phyloP scores from a whole-genome alignment of 2,329 filamentous ascomycete species.

The Nemania diffusa region DNA sequence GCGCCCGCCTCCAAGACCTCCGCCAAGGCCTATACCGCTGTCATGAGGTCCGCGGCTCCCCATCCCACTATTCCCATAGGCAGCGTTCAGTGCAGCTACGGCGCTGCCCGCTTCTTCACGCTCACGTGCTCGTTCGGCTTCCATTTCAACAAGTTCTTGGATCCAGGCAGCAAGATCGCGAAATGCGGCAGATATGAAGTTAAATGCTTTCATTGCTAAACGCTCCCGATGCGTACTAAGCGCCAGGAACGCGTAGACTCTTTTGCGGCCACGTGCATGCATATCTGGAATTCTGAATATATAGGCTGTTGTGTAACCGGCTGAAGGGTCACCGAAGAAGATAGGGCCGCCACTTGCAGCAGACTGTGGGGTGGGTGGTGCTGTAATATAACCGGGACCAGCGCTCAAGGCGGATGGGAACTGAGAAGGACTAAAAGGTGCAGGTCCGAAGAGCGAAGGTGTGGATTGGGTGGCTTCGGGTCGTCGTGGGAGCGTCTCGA shows the following conservation, averaged over 20 bases:
- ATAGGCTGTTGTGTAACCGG: constrained; percentile 76
- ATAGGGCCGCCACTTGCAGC: constrained; percentile 72
- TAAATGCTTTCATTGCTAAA: constrained; percentile 73
- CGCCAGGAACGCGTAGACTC: constrained; percentile 75
- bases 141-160: constrained; percentile 70
- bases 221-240: constrained; percentile 73
- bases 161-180: constrained; percentile 74
- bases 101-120: constrained; percentile 53
- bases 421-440: constrained; percentile 54
- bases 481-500: constrained; percentile 71
- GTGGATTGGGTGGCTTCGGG: constrained; percentile 54
- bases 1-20: constrained; percentile 43
- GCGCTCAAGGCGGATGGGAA: constrained; percentile 52
- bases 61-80: constrained; percentile 55
- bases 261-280: constrained; percentile 73
- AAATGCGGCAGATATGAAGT: constrained; percentile 70
- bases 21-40: constrained; percentile 45
- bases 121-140: constrained; percentile 67
- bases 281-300: constrained; percentile 76
- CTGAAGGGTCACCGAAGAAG: constrained; percentile 73
- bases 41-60: constrained; percentile 49
- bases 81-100: constrained; percentile 55
- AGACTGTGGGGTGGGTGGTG: constrained; percentile 58
- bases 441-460: constrained; percentile 42
- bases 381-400: constrained; percentile 62